phyloP scores from a whole-genome alignment of 2,329 filamentous ascomycete genomes.

The Fusarium abutilonis region DNA sequence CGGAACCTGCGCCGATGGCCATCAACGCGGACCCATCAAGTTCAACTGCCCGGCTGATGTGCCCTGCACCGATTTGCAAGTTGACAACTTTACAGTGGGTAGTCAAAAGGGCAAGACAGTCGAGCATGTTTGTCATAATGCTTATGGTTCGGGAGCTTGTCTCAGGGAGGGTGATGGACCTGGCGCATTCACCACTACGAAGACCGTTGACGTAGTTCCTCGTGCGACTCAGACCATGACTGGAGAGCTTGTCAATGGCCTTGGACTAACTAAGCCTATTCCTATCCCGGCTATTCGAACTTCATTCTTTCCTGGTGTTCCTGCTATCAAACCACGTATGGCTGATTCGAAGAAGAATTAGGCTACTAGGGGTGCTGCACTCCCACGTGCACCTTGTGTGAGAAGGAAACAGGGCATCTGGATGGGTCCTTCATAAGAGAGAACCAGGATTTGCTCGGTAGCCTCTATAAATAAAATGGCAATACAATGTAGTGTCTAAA shows the following conservation, averaged over 20 bases:
- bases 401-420: no score
- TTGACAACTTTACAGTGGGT: conserved; percentile 34
- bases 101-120: conserved; percentile 23
- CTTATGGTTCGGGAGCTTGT: conserved; percentile 33
- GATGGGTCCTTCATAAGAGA: no score
- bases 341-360: conserved; percentile 6
- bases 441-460: no score
- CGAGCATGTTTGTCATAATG: conserved; percentile 35
- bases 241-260: conserved; percentile 23
- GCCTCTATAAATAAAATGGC: no score
- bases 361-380: not conserved
- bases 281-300: conserved; percentile 29
- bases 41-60: conserved; percentile 36
- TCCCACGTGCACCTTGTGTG: no score
- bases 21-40: conserved; percentile 35
- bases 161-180: conserved; percentile 19
- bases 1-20: conserved; percentile 35
- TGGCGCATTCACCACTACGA: conserved; percentile 25
- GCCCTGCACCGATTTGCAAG: conserved; percentile 35
- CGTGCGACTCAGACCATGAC: conserved; percentile 28
- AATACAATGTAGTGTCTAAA: no score
- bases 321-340: conserved; percentile 29
- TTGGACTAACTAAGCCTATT: conserved; percentile 31
- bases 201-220: conserved; percentile 22
- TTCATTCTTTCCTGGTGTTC: conserved; percentile 28